Evolutionary conservation across 73 alveolate genomes (phyloP), one percentile per base, ranked within the genome.

Genomic region (Paramecium octaurelia): DNA sequence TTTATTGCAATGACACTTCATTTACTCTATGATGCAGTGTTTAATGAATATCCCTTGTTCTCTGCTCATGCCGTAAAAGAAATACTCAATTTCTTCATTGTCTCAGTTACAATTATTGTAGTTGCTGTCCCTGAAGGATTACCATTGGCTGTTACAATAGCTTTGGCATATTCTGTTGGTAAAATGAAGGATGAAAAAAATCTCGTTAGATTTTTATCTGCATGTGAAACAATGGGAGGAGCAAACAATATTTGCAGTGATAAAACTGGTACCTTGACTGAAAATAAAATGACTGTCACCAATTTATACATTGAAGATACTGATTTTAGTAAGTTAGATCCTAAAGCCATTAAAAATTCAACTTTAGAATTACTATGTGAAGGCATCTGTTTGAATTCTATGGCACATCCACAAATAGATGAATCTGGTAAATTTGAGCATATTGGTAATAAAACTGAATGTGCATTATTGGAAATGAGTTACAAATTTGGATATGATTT

Each of bases 41-140:
- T 86, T 70, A 75, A 80, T 46, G 94, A 75, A 43, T 92, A 91
- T 35, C 96, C 95, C 59, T 76, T 96, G 50, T 73, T 93, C 93
- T 64, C 97, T 21, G 77, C 96, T 6, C 95, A 96, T 54, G 95
- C 93, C 38, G 73, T 97, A 9, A 93, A 93, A 86, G 95, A 94
- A 40, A 46, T 98, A 24, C 93, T 98, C 11, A 95, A 97, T 73
- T 94, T 93, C 86, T 87, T 98, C 84, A 97, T 96, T 91, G 97
- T 97, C 40, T 98, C 98, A 42, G 97, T 97, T 70, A 96, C 99
- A 20, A 96, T 97, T 46, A 94, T 97, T 64, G 99, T 97, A 31
- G 98, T 97, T 18, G 99, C 99, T 27, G 97, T 97, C 69, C 99
- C 99, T 16, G 99, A 97, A 94, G 99, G 99, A 60, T 96, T 97